A percentile compares a stretch with the other conserved stretches of the same genome.
Evolutionary conservation across 495 filamentous ascomycete species (phyloP).

Genomic region (Hypomontagnella submonticulosa): DNA sequence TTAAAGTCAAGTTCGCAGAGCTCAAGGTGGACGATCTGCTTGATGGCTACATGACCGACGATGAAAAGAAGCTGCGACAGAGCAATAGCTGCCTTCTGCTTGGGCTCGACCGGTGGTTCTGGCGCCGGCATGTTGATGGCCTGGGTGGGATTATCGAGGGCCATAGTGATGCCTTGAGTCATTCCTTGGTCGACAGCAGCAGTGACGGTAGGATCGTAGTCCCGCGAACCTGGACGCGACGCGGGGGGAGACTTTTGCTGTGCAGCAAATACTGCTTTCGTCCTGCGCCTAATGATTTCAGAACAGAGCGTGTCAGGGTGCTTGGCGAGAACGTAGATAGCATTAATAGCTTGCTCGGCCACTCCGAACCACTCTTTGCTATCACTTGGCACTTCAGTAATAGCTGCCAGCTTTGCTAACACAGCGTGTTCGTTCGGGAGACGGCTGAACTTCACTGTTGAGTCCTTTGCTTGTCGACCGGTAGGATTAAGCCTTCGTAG

Average conservation of each 20-base stretch:
- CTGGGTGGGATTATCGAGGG: constrained; percentile 48
- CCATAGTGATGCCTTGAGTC: constrained; percentile 48
- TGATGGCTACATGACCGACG: constrained; percentile 96
- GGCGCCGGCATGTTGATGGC: constrained; percentile 48
- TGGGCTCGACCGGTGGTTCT: constrained; percentile 55
- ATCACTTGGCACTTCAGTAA: constrained; percentile 83
- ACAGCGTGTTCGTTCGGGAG: constrained; percentile 93
- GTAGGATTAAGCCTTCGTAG: constrained; percentile 88
- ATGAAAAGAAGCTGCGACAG: constrained; percentile 94
- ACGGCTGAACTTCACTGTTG: constrained; percentile 73
- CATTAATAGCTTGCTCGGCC: constrained; percentile 96
- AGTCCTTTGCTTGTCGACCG: constrained; percentile 79
- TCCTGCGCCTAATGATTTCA: constrained; percentile 88
- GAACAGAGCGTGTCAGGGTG: constrained; percentile 95
- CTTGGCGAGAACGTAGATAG: constrained; percentile 94
- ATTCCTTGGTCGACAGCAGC: constrained; percentile 43
- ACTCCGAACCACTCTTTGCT: constrained; percentile 97
- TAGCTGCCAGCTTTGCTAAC: constrained; percentile 78
- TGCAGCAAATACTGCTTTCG: constrained; percentile 76
- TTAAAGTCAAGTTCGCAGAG: constrained; percentile 98
- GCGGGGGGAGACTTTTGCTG: constrained; percentile 43
- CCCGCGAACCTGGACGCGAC: constrained; percentile 57
- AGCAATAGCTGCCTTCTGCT: constrained; percentile 72
- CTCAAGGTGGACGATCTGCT: constrained; percentile 99
- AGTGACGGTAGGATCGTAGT: constrained; percentile 48